Evolutionary conservation across 106 monocot genomes (phyloP).

Genomic region (Hemerocallis citrina): DNA sequence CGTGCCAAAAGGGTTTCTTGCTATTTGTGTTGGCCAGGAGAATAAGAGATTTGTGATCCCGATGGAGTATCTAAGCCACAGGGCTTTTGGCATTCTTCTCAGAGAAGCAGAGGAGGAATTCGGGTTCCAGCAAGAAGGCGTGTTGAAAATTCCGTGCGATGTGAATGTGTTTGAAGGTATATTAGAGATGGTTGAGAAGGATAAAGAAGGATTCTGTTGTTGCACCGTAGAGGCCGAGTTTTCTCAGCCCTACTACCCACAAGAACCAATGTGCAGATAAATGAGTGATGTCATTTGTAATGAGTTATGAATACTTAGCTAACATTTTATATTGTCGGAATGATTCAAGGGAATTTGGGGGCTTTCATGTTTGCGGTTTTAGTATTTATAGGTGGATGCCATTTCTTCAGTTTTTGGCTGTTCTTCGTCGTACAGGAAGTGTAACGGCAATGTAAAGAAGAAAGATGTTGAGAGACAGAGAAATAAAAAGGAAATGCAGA

Average conservation of each 20-base stretch:
- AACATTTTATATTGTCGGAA: neutral
- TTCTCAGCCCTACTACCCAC: neutral
- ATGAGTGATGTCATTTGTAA: neutral
- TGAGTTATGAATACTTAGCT: neutral
- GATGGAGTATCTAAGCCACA: conserved; percentile 41
- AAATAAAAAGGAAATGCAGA: too few relatives aligned
- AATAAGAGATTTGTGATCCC: conserved; percentile 58
- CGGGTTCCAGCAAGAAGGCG: conserved; percentile 53
- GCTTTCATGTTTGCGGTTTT: too few relatives aligned
- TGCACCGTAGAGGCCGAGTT: conserved; percentile 22
- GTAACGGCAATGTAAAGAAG: neutral
- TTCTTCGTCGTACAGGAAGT: neutral
- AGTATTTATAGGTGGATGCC: too few relatives aligned
- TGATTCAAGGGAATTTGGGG: too few relatives aligned
- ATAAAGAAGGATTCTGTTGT: conserved; percentile 19
- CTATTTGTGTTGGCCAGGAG: conserved; percentile 51
- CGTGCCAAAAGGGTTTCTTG: conserved; percentile 52
- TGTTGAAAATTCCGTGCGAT: conserved; percentile 47
- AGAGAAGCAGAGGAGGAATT: conserved; percentile 62
- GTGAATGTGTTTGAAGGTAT: conserved; percentile 44
- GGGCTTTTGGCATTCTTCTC: conserved; percentile 38
- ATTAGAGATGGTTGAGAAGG: conserved; percentile 34
- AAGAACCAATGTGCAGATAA: conserved; percentile 21
- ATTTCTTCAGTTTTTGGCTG: too few relatives aligned
- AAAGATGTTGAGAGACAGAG: too few relatives aligned